phyloP scores from a whole-genome alignment of 805 yeast species.

The Zygotorulaspora sp. region DNA sequence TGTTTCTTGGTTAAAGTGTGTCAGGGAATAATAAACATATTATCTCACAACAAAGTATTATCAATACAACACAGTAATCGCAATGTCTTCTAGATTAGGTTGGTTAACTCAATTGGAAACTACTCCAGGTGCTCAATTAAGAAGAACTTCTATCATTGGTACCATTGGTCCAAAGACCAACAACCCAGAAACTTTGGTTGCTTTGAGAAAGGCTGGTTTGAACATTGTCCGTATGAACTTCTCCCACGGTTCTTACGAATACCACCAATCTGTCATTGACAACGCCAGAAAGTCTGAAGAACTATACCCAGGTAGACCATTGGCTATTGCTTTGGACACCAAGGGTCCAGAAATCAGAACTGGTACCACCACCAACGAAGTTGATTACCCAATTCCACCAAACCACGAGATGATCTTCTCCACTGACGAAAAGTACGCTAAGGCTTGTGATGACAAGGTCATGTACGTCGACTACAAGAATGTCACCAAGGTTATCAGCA shows the following conservation, averaged over 20 bases:
- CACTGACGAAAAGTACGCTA: conserved; percentile 77
- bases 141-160: conserved; percentile 96
- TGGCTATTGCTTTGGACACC: conserved; percentile 97
- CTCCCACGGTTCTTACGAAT: conserved; percentile 96
- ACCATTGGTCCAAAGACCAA: conserved; percentile 99
- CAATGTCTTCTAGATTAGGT: conserved; percentile 53
- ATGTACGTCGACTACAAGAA: conserved; percentile 94
- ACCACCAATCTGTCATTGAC: conserved; percentile 95
- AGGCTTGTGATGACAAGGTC: conserved; percentile 65
- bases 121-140: conserved; percentile 71
- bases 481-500: conserved; percentile 87
- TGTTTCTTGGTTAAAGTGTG: conserved; percentile 1
- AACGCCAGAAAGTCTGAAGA: conserved; percentile 93
- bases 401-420: conserved; percentile 90
- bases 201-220: conserved; percentile 93
- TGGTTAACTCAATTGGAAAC: conserved; percentile 82
- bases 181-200: conserved; percentile 74
- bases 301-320: conserved; percentile 89
- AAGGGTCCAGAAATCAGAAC: conserved; percentile 99
- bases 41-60: conserved; percentile 7
- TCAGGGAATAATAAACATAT: conserved; percentile 12
- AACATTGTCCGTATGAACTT: conserved; percentile 99
- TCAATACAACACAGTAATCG: conserved; percentile 12
- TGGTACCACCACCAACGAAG: conserved; percentile 79
- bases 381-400: conserved; percentile 77